phyloP scores from a whole-genome alignment of 2,329 filamentous ascomycete species.

The Arthrobotrys iridis region DNA sequence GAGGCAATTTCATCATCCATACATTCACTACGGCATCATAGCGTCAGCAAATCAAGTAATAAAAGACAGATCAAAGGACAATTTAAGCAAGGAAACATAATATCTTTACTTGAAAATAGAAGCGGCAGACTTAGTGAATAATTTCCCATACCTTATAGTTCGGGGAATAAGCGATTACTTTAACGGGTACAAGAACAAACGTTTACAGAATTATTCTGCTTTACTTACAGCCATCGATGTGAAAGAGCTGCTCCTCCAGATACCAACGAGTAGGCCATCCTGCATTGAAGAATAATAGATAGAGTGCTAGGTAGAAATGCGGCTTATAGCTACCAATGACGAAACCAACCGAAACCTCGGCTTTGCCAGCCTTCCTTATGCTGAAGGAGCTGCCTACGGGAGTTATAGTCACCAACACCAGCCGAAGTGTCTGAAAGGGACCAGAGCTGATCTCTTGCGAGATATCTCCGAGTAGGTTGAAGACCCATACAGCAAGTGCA shows the following conservation, averaged over 20 bases:
- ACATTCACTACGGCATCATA: neutral
- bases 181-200: neutral
- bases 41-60: constrained; percentile 23
- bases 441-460: constrained; percentile 55
- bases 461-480: constrained; percentile 52
- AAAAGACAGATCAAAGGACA: neutral
- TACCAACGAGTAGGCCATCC: neutral
- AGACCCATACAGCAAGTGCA: constrained; percentile 37
- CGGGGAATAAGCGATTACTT: constrained; percentile 11
- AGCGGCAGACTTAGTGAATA: neutral
- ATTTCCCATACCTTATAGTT: constrained; percentile 2
- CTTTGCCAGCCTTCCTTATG: no score
- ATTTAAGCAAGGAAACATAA: neutral
- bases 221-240: neutral
- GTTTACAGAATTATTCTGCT: neutral
- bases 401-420: constrained; percentile 56
- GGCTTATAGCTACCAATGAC: no score
- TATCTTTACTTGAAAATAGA: constrained; percentile 6
- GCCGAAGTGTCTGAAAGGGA: constrained; percentile 55
- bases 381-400: constrained; percentile 56
- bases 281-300: no score
- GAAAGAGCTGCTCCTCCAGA: neutral
- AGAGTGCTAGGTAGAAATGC: no score
- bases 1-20: neutral
- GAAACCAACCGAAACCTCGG: constrained; percentile 9